Percentiles rank a stretch among this genome's conserved stretches.
Evolutionary conservation across 345 rosid genomes (phyloP).

Genomic region (Aquilaria sinensis): DNA sequence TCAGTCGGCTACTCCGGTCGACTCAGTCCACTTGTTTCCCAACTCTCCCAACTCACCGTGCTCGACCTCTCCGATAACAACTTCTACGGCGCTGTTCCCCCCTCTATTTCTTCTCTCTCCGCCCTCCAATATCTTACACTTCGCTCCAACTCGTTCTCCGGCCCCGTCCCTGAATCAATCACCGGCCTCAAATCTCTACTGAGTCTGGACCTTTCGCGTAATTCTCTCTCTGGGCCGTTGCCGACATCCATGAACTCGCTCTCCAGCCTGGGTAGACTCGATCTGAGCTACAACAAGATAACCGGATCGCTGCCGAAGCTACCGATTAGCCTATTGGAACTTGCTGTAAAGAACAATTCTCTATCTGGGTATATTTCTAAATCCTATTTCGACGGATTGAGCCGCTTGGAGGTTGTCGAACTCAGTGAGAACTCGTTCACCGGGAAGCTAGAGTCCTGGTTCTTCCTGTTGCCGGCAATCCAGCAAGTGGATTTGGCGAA

Average conservation of each 20-base stretch:
- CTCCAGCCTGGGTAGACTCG: slow-evolving; percentile 42
- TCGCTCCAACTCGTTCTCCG: slow-evolving; percentile 69
- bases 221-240: slow-evolving; percentile 56
- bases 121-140: slow-evolving; percentile 51
- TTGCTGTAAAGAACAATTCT: slow-evolving; percentile 62
- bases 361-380: slow-evolving; percentile 52
- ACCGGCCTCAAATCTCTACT: slow-evolving; percentile 39
- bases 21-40: slow-evolving; percentile 59
- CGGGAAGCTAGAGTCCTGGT: slow-evolving; percentile 69
- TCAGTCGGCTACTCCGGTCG: slow-evolving; percentile 76
- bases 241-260: slow-evolving; percentile 38
- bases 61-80: slow-evolving; percentile 77
- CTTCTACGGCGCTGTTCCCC: slow-evolving; percentile 56
- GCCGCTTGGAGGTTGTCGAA: slow-evolving; percentile 68
- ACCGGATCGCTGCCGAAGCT: slow-evolving; percentile 62
- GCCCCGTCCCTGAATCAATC: slow-evolving; percentile 43
- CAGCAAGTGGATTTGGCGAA: slow-evolving; percentile 80
- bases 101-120: slow-evolving; percentile 51
- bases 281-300: slow-evolving; percentile 72
- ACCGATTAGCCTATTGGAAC: slow-evolving; percentile 45
- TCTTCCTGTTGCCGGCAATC: slow-evolving; percentile 56
- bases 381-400: slow-evolving; percentile 45
- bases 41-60: slow-evolving; percentile 43
- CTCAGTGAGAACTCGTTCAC: slow-evolving; percentile 72
- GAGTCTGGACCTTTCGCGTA: slow-evolving; percentile 54